Evolutionary conservation across 805 yeast genomes (phyloP), one percentile per base, ranked within the genome.

Genomic region (Starmerella bombi): DNA sequence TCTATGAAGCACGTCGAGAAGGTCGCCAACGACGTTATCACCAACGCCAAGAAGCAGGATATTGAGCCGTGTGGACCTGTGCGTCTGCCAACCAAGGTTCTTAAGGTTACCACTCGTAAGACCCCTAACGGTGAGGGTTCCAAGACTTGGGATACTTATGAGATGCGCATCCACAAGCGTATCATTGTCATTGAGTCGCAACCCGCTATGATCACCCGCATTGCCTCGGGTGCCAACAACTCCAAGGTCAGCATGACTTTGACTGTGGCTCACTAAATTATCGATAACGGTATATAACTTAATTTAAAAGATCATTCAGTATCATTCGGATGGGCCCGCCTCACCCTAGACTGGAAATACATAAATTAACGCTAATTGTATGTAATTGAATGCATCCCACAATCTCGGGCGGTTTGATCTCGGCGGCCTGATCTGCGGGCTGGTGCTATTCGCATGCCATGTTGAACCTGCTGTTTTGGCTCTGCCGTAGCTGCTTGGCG

Each of bases 51-150:
- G 67, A 74, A 72, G 67, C 70, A 75, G 71, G 69, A 80, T 61
- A 75, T 86, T 64, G 42, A 39, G 41, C 85, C 84, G 80, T 88
- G 85, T 77, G 99, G 99, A 66, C 98, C 98, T 60, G 94, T 91
- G 65, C 86, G 98, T 82, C 72, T 91, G 74, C 99, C 99, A 75
- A 91, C 98, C 72, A 91, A 86, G 81, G 91, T 81, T 60, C 81
- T 91, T 65, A 84, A 81, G 72, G 75, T 91, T 74, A 75, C 93
- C 73, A 91, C 99, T 82, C 85, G 99, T 83, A 91, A 91, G 86
- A 81, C 98, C 66, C 99, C 99, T 65, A 93, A 93, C 71, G 99
- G 99, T 91, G 96, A 91, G 77, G 99, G 99, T 91, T 91, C 98
- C 61, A 91, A 91, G 88, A 91, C 99, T 63, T 91, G 96, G 96